phyloP scores from a whole-genome alignment of 2,329 filamentous ascomycete genomes.

The Didymella keratinophila region DNA sequence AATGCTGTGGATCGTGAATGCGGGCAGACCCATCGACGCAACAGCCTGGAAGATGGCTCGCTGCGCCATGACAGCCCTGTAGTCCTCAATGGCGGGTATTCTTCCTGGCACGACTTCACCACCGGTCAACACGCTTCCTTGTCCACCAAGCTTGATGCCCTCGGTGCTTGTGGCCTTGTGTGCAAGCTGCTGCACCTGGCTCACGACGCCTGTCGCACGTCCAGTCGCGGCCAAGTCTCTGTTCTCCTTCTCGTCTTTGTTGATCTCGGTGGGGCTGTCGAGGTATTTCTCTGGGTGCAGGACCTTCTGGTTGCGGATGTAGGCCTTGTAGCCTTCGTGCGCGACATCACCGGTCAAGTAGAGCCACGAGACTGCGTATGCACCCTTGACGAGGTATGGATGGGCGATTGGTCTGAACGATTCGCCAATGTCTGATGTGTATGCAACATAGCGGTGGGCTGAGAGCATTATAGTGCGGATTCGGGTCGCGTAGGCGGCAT shows the following conservation, averaged over 20 bases:
- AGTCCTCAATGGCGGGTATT: conserved; percentile 84
- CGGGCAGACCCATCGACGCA: conserved; percentile 92
- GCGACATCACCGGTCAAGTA: conserved; percentile 91
- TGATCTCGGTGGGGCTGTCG: conserved; percentile 13
- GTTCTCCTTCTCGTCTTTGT: conserved; percentile 45
- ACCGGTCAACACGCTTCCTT: conserved; percentile 31
- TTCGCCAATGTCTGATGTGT: conserved; percentile 95
- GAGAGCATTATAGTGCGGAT: conserved; percentile 86
- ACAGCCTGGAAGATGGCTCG: conserved; percentile 88
- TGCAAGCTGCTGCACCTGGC: conserved; percentile 36
- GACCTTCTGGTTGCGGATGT: conserved; percentile 81
- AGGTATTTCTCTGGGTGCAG: conserved; percentile 68
- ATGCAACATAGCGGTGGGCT: conserved; percentile 95
- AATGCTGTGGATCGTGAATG: conserved; percentile 91
- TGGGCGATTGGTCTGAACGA: conserved; percentile 94
- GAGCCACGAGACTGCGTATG: conserved; percentile 91
- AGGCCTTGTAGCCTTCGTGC: conserved; percentile 95
- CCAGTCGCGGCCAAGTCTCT: conserved; percentile 45
- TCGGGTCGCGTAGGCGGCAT: conserved; percentile 89
- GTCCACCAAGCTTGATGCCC: conserved; percentile 33
- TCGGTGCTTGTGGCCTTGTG: conserved; percentile 30
- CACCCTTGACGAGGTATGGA: conserved; percentile 78
- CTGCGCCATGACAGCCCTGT: conserved; percentile 88
- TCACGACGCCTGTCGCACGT: conserved; percentile 22
- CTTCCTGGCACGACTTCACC: conserved; percentile 48